Base-by-base conservation (phyloP, 495 filamentous ascomycete species). In the Penicillium steckii region DNA sequence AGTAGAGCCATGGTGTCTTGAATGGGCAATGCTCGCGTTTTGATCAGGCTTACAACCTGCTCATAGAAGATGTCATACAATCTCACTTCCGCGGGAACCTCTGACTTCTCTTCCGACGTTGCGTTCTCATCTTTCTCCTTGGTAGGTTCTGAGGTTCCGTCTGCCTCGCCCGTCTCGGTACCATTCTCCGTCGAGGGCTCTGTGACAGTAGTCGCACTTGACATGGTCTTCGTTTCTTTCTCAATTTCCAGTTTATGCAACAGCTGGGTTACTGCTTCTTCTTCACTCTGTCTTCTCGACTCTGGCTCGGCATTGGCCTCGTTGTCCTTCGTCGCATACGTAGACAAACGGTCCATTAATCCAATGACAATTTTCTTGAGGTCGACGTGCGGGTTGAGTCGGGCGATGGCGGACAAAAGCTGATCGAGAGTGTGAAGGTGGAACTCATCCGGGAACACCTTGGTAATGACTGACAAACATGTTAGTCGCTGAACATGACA, bases 381-480 rank as follows among this genome's bases (percentile, higher is more conserved):
- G 59, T 98, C 95, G 53, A 98, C 94, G 68, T 96, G 87, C 2
- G 91, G 94, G 58, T 97, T 95, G 38, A 98, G 79, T 52, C 91
- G 77, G 19, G 93, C 88, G 25, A 95, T 95, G 3, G 92, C 93
- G 22, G 86, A 91, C 24, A 98, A 81, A 58, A 98, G 85, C 62
- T 95, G 87, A 63, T 98, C 95, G 12, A 98, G 80, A 0, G 94
- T 97, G 64, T 97, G 91, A 10, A 98, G 82, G 66, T 98, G 94
- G 65, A 90, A 98, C 68, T 98, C 94, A 73, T 98, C 94, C 2
- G 94, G 95, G 73, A 98, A 98, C 38, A 98, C 94, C 71, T 98
- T 95, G 2, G 95, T 98, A 56, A 98, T 93, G 53, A 98, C 95
- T 88, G 48, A 58, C 18, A 19, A 47, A 25, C 44, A 35, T 33